phyloP scores from a whole-genome alignment of 768 basidiomycete genomes.

The Termitomyces heimii region DNA sequence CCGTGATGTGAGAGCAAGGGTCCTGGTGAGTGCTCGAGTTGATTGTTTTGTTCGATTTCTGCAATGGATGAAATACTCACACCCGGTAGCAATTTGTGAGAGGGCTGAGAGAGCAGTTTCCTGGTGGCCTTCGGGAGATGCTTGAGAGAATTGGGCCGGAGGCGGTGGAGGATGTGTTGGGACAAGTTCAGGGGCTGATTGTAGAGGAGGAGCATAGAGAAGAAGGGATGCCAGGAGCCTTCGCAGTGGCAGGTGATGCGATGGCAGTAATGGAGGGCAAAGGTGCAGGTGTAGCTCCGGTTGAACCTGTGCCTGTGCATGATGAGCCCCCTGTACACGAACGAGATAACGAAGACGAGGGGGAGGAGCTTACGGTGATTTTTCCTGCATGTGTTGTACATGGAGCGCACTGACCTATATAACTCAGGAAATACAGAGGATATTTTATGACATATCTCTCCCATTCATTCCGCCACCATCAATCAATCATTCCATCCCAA shows the following conservation, averaged over 20 bases:
- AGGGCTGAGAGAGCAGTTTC: conserved; percentile 46
- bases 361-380: not conserved
- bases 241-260: not conserved
- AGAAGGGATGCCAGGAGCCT: conserved; percentile 38
- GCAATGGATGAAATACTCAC: not conserved
- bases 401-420: not conserved
- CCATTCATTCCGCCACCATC: too few relatives aligned
- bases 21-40: conserved; percentile 33
- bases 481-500: too few relatives aligned
- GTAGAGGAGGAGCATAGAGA: conserved; percentile 24
- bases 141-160: conserved; percentile 51
- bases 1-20: conserved; percentile 36
- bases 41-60: not conserved
- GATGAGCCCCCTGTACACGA: not conserved
- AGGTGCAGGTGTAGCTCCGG: conserved; percentile 7
- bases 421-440: conserved; percentile 29
- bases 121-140: conserved; percentile 62
- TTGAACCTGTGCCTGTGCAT: not conserved
- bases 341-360: conserved; percentile 31
- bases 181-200: conserved; percentile 27
- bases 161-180: conserved; percentile 54
- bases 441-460: too few relatives aligned
- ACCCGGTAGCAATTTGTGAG: conserved; percentile 44
- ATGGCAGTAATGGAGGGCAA: conserved; percentile 22
- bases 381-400: not conserved